These are phyloP conservation scores for Hypoxylon sp. DNA, from an alignment of 2,329 filamentous ascomycete species.

Conservation along the genomic window DNA sequence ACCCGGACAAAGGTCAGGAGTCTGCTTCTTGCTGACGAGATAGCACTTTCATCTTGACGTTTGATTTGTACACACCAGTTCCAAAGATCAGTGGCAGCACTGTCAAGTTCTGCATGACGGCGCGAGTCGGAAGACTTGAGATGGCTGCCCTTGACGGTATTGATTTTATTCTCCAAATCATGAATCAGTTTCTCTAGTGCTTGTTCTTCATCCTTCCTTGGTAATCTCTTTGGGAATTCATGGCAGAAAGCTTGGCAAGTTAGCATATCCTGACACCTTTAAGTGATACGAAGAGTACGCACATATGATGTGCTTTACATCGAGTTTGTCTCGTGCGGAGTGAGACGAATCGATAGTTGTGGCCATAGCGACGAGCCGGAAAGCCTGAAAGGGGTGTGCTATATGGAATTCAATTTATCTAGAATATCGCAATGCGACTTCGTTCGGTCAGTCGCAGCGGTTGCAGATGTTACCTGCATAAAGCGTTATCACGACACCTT, in stretches of 20 bases:
- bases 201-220: constrained; percentile 45
- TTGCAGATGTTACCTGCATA: constrained; percentile 21
- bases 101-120: constrained; percentile 65
- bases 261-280: constrained; percentile 14
- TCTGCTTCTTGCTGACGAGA: constrained; percentile 45
- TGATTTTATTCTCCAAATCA: constrained; percentile 59
- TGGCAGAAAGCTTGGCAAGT: constrained; percentile 46
- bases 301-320: constrained; percentile 52
- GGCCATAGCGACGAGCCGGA: constrained; percentile 33
- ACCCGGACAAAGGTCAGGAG: constrained; percentile 60
- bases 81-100: constrained; percentile 71
- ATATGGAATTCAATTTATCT: constrained; percentile 22
- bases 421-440: constrained; percentile 26
- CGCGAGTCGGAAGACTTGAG: constrained; percentile 51
- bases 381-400: constrained; percentile 3
- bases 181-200: constrained; percentile 54
- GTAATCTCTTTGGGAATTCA: constrained; percentile 49
- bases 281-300: constrained; percentile 39
- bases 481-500: constrained; percentile 12
- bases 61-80: constrained; percentile 71
- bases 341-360: constrained; percentile 22
- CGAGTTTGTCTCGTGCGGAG: constrained; percentile 50
- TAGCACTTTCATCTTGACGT: constrained; percentile 51
- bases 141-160: constrained; percentile 51
- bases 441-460: constrained; percentile 11